phyloP scores from a whole-genome alignment of 495 filamentous ascomycete species.

The Letharia lupina region DNA sequence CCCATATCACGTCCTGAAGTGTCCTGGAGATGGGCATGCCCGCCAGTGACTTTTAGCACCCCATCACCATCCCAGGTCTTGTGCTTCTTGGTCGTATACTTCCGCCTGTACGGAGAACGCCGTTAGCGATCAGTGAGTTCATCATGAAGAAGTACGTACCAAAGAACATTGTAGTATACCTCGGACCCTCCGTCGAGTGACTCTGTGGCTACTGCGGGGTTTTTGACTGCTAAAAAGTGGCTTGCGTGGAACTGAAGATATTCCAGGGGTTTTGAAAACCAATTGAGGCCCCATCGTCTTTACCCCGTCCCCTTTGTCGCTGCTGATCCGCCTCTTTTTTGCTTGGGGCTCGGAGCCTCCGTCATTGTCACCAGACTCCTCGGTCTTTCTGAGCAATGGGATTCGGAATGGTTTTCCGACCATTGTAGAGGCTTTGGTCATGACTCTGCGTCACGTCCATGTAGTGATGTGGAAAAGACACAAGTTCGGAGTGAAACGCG shows the following conservation, averaged over 20 bases:
- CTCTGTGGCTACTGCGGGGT: conserved; percentile 23
- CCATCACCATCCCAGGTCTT: conserved; percentile 88
- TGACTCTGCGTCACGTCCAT: neutral
- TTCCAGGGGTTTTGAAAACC: conserved; percentile 21
- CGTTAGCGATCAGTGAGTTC: neutral
- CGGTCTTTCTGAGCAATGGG: conserved; percentile 15
- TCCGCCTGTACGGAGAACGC: conserved; percentile 46
- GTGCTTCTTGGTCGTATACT: conserved; percentile 69
- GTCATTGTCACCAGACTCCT: neutral
- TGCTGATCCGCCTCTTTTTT: conserved; percentile 16
- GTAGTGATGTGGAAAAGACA: neutral
- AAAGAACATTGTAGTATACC: conserved; percentile 60
- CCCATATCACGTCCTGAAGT: conserved; percentile 62
- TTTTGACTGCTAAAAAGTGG: conserved; percentile 37
- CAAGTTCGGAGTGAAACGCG: neutral
- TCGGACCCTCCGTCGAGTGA: conserved; percentile 24
- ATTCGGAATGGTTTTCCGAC: conserved; percentile 19
- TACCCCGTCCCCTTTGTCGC: neutral
- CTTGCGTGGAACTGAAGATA: conserved; percentile 29
- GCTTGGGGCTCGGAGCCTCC: conserved; percentile 2
- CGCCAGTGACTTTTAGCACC: conserved; percentile 48
- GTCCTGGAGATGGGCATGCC: conserved; percentile 57
- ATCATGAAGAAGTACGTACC: conserved; percentile 32
- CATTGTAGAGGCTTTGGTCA: conserved; percentile 7
- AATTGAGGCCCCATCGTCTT: conserved; percentile 11